Percentiles rank a stretch among this genome's conserved stretches.
phyloP scores from a whole-genome alignment of 2,329 filamentous ascomycete genomes.

The Colletotrichum lentis region DNA sequence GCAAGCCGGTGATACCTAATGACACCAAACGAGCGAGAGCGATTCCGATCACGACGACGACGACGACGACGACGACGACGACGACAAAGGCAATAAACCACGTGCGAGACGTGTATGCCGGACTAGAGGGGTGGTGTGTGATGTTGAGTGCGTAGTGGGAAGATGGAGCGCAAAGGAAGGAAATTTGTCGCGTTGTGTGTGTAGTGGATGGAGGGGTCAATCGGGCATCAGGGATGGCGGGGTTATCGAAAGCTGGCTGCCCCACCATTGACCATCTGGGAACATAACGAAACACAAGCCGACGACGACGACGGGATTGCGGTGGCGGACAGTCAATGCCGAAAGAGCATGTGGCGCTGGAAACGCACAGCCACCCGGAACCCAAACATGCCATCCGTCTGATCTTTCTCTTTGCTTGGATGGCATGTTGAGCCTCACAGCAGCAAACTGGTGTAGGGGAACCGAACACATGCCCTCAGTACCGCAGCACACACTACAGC shows the following conservation, averaged over 20 bases:
- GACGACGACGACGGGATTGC: neutral
- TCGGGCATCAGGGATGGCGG: constrained; percentile 11
- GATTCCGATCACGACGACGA: constrained; percentile 14
- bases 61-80: neutral
- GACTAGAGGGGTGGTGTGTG: neutral
- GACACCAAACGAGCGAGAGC: neutral
- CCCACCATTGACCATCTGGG: neutral
- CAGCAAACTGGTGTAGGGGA: neutral
- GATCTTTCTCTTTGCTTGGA: neutral
- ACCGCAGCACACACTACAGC: neutral
- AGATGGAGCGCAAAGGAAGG: neutral
- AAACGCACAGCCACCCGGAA: constrained; percentile 3
- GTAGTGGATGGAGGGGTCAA: neutral
- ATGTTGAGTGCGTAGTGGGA: neutral
- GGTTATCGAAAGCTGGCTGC: constrained; percentile 7
- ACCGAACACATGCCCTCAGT: neutral
- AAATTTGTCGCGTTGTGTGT: constrained; percentile 4
- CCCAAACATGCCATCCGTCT: neutral
- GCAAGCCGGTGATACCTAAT: neutral
- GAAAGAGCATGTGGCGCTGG: neutral
- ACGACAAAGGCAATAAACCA: neutral
- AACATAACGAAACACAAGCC: neutral
- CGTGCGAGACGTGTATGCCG: neutral
- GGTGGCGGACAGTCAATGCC: neutral
- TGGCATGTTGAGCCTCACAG: constrained; percentile 11